phyloP scores from a whole-genome alignment of 1,284 basidiomycete species.

The Dichomitus squalens region DNA sequence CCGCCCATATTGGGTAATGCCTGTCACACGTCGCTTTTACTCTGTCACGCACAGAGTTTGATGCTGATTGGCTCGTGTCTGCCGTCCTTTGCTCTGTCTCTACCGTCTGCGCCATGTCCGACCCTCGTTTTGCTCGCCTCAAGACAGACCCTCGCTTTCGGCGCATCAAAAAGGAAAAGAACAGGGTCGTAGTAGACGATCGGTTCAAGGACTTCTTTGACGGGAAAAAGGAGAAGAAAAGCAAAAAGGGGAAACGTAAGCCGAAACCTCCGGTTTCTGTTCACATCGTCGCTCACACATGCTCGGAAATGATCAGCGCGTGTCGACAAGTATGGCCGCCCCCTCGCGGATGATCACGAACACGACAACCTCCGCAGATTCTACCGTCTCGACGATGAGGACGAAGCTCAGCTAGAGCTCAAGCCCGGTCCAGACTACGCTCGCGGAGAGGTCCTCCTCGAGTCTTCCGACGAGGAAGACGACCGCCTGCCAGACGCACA shows the following conservation, averaged over 20 bases:
- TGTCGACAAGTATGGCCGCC: conserved; percentile 93
- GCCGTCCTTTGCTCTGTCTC: conserved; percentile 12
- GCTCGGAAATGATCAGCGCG: conserved; percentile 43
- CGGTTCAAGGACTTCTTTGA: conserved; percentile 89
- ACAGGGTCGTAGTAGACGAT: conserved; percentile 90
- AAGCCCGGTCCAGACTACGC: conserved; percentile 76
- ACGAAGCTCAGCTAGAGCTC: conserved; percentile 40
- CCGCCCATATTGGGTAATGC: not conserved
- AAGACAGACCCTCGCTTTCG: conserved; percentile 94
- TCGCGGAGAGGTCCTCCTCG: conserved; percentile 83
- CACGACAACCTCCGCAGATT: conserved; percentile 81
- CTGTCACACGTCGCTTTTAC: conserved; percentile 22
- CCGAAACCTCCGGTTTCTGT: conserved; percentile 4
- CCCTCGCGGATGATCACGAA: conserved; percentile 68
- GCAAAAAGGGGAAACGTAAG: conserved; percentile 46
- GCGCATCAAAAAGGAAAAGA: conserved; percentile 75
- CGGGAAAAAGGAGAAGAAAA: conserved; percentile 46
- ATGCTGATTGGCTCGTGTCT: conserved; percentile 25
- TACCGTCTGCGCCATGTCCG: conserved; percentile 59
- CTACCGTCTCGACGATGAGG: conserved; percentile 71
- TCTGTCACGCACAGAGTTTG: not conserved
- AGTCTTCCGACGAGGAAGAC: conserved; percentile 86
- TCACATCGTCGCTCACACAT: conserved; percentile 11
- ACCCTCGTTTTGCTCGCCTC: conserved; percentile 85
- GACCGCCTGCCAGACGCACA: conserved; percentile 41